phyloP scores from a whole-genome alignment of 208 protist species.

The Acanthamoeba royreba region DNA sequence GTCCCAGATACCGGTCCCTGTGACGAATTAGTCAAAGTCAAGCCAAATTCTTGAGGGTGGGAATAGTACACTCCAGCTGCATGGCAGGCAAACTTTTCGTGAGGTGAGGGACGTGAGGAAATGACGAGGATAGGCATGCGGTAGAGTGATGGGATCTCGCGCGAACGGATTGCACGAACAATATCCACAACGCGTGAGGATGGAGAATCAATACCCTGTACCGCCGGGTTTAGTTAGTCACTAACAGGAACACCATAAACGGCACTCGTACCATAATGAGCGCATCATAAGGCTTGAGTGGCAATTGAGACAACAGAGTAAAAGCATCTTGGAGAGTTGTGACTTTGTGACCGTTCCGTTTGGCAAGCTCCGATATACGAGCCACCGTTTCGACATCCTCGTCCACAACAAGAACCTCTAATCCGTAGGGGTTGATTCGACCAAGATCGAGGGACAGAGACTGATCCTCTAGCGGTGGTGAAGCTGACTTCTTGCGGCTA shows the following conservation, averaged over 20 bases:
- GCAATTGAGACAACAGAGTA: neutral
- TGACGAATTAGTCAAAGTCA: neutral
- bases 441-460: neutral
- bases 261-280: conserved; percentile 7
- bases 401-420: neutral
- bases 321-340: neutral
- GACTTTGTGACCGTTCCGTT: neutral
- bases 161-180: neutral
- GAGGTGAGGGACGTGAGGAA: neutral
- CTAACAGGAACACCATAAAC: neutral
- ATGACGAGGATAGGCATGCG: conserved; percentile 12
- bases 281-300: neutral
- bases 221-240: neutral
- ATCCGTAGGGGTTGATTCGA: neutral
- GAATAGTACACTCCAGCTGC: neutral
- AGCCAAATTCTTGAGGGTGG: neutral
- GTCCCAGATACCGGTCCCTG: neutral
- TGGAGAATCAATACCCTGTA: neutral
- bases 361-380: neutral
- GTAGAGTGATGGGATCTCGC: conserved; percentile 23
- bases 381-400: neutral
- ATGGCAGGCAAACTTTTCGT: neutral
- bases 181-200: neutral
- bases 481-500: no score
- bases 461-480: no score